Evolutionary conservation across 2,329 filamentous ascomycete species (phyloP).

Genomic region (Fusarium mundagurra): DNA sequence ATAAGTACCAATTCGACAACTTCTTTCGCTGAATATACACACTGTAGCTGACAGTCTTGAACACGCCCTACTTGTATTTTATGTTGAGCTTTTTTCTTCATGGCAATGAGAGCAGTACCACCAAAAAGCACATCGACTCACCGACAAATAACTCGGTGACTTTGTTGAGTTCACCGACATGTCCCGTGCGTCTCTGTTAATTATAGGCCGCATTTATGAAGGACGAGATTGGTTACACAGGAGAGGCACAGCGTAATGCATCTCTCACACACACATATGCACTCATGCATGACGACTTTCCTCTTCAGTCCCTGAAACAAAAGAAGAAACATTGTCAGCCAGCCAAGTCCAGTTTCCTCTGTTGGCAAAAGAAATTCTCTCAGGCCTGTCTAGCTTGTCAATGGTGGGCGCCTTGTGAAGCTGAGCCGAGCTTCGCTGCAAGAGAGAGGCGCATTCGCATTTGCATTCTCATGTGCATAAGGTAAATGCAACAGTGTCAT

Average conservation of each 20-base stretch:
- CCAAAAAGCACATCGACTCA: background rate
- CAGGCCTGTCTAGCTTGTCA: background rate
- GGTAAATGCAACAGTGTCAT: background rate
- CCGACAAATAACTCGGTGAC: slow-evolving; percentile 13
- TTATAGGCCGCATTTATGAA: slow-evolving; percentile 8
- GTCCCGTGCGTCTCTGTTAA: slow-evolving; percentile 8
- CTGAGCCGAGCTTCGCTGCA: slow-evolving; percentile 24
- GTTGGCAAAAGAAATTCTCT: background rate
- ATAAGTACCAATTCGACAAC: background rate
- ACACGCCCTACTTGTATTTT: background rate
- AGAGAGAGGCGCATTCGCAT: slow-evolving; percentile 20
- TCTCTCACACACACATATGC: background rate
- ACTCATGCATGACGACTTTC: background rate
- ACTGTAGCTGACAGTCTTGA: background rate
- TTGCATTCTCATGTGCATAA: background rate
- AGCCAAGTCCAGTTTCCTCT: background rate
- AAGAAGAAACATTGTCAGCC: background rate
- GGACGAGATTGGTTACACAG: slow-evolving; percentile 12
- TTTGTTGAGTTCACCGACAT: slow-evolving; percentile 22
- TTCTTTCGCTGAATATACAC: background rate
- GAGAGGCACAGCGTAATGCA: slow-evolving; percentile 2
- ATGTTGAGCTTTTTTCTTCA: background rate
- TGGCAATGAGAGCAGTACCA: background rate
- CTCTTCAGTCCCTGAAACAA: slow-evolving; percentile 13
- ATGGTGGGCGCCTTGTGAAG: slow-evolving; percentile 15